These are phyloP conservation scores for Penicillium capsulatum DNA, from an alignment of 2,329 filamentous ascomycete species.

Conservation along the genomic window DNA sequence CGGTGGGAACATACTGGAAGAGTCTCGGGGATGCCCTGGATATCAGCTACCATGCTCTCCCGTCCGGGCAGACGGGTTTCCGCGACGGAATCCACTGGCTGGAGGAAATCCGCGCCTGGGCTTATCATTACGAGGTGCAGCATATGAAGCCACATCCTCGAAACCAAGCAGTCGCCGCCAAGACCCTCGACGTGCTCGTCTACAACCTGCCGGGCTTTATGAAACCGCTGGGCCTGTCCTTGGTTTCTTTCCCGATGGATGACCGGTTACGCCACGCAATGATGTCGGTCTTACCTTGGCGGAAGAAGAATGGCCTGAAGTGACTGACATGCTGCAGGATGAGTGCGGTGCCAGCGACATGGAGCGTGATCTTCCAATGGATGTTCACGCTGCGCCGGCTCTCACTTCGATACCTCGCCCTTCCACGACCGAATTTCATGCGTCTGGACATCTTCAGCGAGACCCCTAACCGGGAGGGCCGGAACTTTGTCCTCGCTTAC, in stretches of 20 bases:
- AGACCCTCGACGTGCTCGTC: slow-evolving; percentile 59
- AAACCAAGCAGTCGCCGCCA: slow-evolving; percentile 53
- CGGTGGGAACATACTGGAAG: slow-evolving; percentile 66
- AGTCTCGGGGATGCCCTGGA: slow-evolving; percentile 65
- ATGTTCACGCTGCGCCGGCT: slow-evolving; percentile 52
- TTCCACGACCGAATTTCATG: slow-evolving; percentile 52
- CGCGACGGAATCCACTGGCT: slow-evolving; percentile 51
- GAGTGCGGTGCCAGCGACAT: slow-evolving; percentile 30
- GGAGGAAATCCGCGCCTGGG: slow-evolving; percentile 50
- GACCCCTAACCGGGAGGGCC: slow-evolving; percentile 52
- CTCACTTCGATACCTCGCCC: slow-evolving; percentile 53
- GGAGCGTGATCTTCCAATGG: slow-evolving; percentile 39
- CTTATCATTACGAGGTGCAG: slow-evolving; percentile 54
- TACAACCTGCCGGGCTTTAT: slow-evolving; percentile 49
- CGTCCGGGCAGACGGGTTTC: slow-evolving; percentile 40
- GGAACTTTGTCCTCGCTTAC: slow-evolving; percentile 50
- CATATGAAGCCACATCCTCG: slow-evolving; percentile 53
- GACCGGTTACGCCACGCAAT: slow-evolving; percentile 61
- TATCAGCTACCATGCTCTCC: slow-evolving; percentile 50
- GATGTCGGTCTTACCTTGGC: no score
- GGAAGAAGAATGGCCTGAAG: no score
- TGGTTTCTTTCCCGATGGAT: slow-evolving; percentile 59
- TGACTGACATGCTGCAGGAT: slow-evolving; percentile 26
- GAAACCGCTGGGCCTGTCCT: slow-evolving; percentile 46
- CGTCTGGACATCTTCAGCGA: slow-evolving; percentile 42